Evolutionary conservation across 2,329 filamentous ascomycete genomes (phyloP), one percentile per base, ranked within the genome.

Genomic region (Fusarium kyushuense): DNA sequence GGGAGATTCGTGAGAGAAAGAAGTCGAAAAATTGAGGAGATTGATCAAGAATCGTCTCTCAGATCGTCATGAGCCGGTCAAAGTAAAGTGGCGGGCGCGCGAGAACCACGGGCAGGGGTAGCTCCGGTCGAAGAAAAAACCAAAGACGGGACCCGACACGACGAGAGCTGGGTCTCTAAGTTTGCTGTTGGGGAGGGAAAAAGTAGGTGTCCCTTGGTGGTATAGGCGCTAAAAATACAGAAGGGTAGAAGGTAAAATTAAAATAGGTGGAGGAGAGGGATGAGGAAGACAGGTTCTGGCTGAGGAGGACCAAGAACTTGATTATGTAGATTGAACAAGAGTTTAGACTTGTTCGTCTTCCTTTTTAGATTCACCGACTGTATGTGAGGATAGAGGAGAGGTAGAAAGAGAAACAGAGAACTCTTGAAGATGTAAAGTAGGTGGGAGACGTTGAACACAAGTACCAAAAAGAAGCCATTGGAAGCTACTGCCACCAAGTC

Each of bases 171-270:
- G 43, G 54, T 52, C 43, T 42, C 54, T 66, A 63, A 55, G 59
- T 51, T 27, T 46, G 58, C 67, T 68, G 67, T 70, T 70, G 67
- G 67, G 67, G 63, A 63, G 30, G 47, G 30, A 55, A 58, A 69
- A 54, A 62, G 45, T 45, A 68, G 59, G 57, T 47, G 43, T 57
- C 67, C 59, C 66, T 33, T 11, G 48, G 53, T 70, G 69, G 60
- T 72, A 69, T 69, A 72, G 60, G 71, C 71, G 69, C 69, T 72
- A 73, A 71, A 73, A 73, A 72, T 73, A 73, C 67, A 71, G 70
- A 71, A 69, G 68, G 71, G 54, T 41, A 30, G 61, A 65, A 51
- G 47, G 32, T 51, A 21, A 40, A 59, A 69, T 67, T 66, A 66
- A 67, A 61, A 71, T 64, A 63, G 58, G 52, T 47, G 54, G 54